A percentile compares a stretch with the other conserved stretches of the same genome.
Conservation (phyloP, 495 filamentous ascomycete genomes). For the Penicillium tannophilum region DNA sequence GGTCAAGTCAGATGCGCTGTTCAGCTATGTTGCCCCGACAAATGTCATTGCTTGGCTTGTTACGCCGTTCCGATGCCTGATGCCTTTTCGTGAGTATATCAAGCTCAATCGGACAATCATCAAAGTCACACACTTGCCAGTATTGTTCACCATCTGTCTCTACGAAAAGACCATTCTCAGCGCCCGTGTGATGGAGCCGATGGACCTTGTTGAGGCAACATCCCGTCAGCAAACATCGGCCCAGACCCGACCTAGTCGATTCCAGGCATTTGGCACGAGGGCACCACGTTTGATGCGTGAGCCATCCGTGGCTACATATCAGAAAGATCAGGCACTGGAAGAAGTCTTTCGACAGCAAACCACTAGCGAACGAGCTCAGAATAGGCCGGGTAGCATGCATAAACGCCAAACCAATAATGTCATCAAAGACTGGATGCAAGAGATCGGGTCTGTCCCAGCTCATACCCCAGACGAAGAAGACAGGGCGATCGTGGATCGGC, state of each 20-base stretch:
- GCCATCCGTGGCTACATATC: constrained; percentile 79
- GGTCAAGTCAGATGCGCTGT: constrained; percentile 93
- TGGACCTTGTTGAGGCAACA: constrained; percentile 63
- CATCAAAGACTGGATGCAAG: constrained; percentile 86
- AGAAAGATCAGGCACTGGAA: constrained; percentile 88
- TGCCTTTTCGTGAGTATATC: constrained; percentile 79
- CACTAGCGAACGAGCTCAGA: constrained; percentile 41
- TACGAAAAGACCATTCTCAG: constrained; percentile 82
- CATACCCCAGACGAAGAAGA: constrained; percentile 66
- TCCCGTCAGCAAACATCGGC: constrained; percentile 35
- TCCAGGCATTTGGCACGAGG: constrained; percentile 67
- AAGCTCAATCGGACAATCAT: constrained; percentile 82
- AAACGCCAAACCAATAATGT: constrained; percentile 70
- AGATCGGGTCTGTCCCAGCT: constrained; percentile 62
- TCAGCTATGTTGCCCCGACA: constrained; percentile 86
- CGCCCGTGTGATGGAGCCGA: constrained; percentile 69
- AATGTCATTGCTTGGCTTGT: constrained; percentile 88
- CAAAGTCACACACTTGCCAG: constrained; percentile 84
- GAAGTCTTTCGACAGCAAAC: constrained; percentile 80
- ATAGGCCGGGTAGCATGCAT: constrained; percentile 55
- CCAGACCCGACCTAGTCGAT: constrained; percentile 49
- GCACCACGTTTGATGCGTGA: constrained; percentile 67
- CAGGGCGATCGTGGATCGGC: constrained; percentile 55
- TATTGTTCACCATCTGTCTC: constrained; percentile 79
- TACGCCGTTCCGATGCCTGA: constrained; percentile 73